phyloP scores from a whole-genome alignment of 495 filamentous ascomycete species.

The Aspergillus affinis region DNA sequence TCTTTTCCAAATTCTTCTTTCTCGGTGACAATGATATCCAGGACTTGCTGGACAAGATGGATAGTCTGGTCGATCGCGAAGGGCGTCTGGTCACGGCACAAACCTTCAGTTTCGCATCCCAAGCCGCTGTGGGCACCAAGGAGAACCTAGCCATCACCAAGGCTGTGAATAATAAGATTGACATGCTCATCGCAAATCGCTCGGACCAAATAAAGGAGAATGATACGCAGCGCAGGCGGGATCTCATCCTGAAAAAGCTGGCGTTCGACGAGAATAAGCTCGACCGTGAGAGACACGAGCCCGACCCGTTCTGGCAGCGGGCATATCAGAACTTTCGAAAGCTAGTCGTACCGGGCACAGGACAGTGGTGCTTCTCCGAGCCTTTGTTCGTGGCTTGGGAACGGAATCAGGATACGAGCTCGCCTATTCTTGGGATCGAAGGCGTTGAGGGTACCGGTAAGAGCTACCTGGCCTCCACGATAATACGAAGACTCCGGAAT shows the following conservation, averaged over 20 bases:
- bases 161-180: constrained; percentile 21
- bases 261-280: constrained; percentile 33
- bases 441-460: constrained; percentile 38
- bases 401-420: constrained; percentile 16
- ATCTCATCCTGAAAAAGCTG: constrained; percentile 29
- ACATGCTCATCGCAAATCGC: constrained; percentile 20
- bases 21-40: constrained; percentile 37
- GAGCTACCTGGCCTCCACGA: constrained; percentile 37
- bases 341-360: constrained; percentile 31
- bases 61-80: constrained; percentile 35
- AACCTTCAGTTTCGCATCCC: constrained; percentile 35
- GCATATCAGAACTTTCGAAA: constrained; percentile 36
- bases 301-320: constrained; percentile 35
- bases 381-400: constrained; percentile 31
- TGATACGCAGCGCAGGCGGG: constrained; percentile 32
- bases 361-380: constrained; percentile 32
- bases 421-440: constrained; percentile 28
- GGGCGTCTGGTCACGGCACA: constrained; percentile 36
- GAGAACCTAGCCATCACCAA: constrained; percentile 33
- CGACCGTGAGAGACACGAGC: constrained; percentile 31
- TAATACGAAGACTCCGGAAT: constrained; percentile 32
- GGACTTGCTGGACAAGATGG: constrained; percentile 38
- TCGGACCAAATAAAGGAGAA: constrained; percentile 33
- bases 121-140: constrained; percentile 31
- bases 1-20: constrained; percentile 38